Conservation (phyloP, 1,139 yeast species). For the Taphrina betulina region DNA sequence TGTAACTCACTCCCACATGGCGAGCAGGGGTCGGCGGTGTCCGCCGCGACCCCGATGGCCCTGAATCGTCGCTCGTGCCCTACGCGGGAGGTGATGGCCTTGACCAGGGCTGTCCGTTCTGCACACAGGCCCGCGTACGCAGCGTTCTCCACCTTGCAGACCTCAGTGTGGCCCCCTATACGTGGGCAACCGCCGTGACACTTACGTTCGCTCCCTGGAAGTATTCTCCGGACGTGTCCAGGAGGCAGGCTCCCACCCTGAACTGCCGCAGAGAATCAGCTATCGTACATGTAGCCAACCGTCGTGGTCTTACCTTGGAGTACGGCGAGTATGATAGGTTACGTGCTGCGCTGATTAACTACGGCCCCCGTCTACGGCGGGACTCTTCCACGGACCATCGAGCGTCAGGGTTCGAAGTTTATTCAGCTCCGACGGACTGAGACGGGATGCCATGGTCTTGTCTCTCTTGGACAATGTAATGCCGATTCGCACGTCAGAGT, state of each 20-base stretch:
- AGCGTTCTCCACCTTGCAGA: slow-evolving; percentile 25
- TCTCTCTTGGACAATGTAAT: too few relatives aligned
- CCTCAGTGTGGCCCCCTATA: too few relatives aligned
- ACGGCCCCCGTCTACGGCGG: too few relatives aligned
- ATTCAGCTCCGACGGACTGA: too few relatives aligned
- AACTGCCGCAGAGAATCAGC: too few relatives aligned
- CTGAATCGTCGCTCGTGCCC: slow-evolving; percentile 11
- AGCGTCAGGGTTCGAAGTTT: too few relatives aligned
- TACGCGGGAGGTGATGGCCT: slow-evolving; percentile 28
- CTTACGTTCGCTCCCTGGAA: slow-evolving; percentile 30
- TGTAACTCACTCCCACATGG: slow-evolving; percentile 23
- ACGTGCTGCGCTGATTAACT: too few relatives aligned
- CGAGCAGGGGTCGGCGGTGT: slow-evolving; percentile 16
- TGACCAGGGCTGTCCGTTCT: slow-evolving; percentile 32
- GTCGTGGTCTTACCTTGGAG: slow-evolving; percentile 2
- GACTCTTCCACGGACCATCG: too few relatives aligned
- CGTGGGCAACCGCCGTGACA: background rate
- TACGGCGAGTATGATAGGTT: slow-evolving; percentile 10
- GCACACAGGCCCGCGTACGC: slow-evolving; percentile 32
- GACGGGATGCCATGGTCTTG: too few relatives aligned
- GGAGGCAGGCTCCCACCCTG: slow-evolving; percentile 32
- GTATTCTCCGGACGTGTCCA: slow-evolving; percentile 18
- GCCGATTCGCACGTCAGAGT: too few relatives aligned
- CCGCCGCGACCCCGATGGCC: slow-evolving; percentile 24
- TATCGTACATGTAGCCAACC: background rate